Conservation (phyloP, 2,329 filamentous ascomycete genomes). For the Penicillium sp. region DNA sequence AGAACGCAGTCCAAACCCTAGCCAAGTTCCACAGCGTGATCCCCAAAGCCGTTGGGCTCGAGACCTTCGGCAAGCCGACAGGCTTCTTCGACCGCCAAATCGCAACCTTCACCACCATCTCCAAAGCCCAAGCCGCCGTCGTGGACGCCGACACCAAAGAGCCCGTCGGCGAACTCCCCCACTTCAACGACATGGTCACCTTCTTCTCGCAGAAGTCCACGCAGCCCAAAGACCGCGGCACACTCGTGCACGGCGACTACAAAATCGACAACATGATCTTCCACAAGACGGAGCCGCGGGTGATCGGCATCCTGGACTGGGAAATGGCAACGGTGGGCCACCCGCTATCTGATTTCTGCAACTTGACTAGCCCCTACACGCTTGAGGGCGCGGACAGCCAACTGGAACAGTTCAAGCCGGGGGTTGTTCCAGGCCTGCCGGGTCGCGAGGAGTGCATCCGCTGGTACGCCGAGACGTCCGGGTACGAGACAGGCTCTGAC, state of each 20-base stretch:
- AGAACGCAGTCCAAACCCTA: constrained; percentile 77
- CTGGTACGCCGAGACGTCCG: constrained; percentile 70
- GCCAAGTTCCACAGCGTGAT: constrained; percentile 81
- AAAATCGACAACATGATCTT: constrained; percentile 93
- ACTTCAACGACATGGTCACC: constrained; percentile 75
- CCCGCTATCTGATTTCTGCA: constrained; percentile 85
- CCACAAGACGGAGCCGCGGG: constrained; percentile 80
- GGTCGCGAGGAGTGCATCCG: constrained; percentile 58
- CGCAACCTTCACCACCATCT: constrained; percentile 78
- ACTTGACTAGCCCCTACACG: constrained; percentile 59
- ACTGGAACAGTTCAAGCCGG: constrained; percentile 59
- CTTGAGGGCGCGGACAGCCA: constrained; percentile 38
- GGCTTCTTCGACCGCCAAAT: constrained; percentile 89
- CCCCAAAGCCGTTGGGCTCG: constrained; percentile 67
- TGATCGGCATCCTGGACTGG: constrained; percentile 96
- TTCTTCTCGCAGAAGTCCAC: constrained; percentile 72
- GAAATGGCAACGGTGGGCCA: constrained; percentile 99
- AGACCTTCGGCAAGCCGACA: constrained; percentile 68
- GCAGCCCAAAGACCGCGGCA: constrained; percentile 76
- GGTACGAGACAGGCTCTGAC: constrained; percentile 66
- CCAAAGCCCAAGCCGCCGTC: constrained; percentile 72
- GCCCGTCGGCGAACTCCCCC: constrained; percentile 78
- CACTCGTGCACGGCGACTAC: constrained; percentile 91
- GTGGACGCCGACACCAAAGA: constrained; percentile 75
- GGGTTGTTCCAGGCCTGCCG: constrained; percentile 67